Base-by-base conservation (phyloP, 495 filamentous ascomycete species). In the Penicillium odoratum region DNA sequence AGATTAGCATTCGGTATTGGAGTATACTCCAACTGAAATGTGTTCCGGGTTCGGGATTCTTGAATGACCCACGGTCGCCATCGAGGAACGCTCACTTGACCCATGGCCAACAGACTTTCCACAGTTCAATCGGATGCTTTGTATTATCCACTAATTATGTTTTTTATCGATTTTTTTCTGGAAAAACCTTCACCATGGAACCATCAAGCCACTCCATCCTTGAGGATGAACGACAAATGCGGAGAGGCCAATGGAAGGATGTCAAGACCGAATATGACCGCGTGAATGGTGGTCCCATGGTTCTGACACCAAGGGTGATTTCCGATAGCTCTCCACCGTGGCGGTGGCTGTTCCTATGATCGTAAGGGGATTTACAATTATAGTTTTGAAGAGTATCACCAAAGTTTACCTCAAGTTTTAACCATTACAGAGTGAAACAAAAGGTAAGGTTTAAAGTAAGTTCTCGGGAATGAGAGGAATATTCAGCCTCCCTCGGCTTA, bases 401-500 rank as follows among this genome's bases (percentile, higher is more conserved):
- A 36, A 11, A 36, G 33, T 36, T 13, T 36, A 36, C 33, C 4
- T 9, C 10, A 9, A 34, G 8, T 6, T 33, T 36, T 11, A 42
- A 29, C 51, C 51, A 53, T 21, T 21, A 21, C 21, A 21, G 25
- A 28, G 26, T 11, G 33, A 51, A 7, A 16, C 10, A 10, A 33
- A 51, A 50, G 21, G 53, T 33, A 48, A 36, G 47, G 52, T 55
- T 46, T 42, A 52, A 56, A 60, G 53, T 60, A 51, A 50, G 52
- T 51, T 28, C 10, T 45, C 48, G 48, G 25, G 48, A 21, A 21
- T 21, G 21, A 38, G 31, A n/a, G 38, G 38, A 40, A 40, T 58
- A 58, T 64, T 64, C 58, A 61, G 62, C 62, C 58, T 64, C 58
- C 62, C 57, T 64, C 58, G 62, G 58, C 54, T 57, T 46, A 50